Conservation (phyloP, 2,329 filamentous ascomycete genomes). For the Teratosphaeria gauchensis region DNA sequence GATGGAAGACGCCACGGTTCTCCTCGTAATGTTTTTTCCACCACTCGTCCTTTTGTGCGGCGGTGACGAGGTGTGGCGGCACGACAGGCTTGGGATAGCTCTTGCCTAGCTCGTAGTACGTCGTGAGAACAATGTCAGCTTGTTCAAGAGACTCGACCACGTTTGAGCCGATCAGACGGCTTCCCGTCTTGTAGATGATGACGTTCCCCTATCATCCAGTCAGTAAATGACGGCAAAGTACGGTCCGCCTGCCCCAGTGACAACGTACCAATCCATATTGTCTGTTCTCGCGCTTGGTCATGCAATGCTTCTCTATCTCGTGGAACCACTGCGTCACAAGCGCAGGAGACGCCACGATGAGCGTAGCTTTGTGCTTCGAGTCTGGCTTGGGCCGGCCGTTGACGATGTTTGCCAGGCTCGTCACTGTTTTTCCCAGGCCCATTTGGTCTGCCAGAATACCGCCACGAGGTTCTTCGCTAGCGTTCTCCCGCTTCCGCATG, state of each 20-base stretch:
- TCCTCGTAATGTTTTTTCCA: conserved; percentile 25
- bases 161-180: conserved; percentile 4
- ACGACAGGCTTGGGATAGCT: conserved; percentile 34
- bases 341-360: conserved; percentile 33
- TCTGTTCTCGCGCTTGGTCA: conserved; percentile 4
- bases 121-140: conserved; percentile 29
- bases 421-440: conserved; percentile 97
- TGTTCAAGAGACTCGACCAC: conserved; percentile 6
- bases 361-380: conserved; percentile 25
- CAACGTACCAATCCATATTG: conserved; percentile 10
- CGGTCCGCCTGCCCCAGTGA: too few relatives aligned
- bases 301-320: conserved; percentile 20
- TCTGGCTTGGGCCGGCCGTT: conserved; percentile 24
- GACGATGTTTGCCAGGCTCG: conserved; percentile 37
- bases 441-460: conserved; percentile 97
- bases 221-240: too few relatives aligned
- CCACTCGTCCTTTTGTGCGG: conserved; percentile 31
- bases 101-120: conserved; percentile 32
- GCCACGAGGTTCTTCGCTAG: conserved; percentile 27
- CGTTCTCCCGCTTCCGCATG: conserved; percentile 45
- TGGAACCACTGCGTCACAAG: conserved; percentile 32
- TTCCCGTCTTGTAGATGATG: conserved; percentile 9
- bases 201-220: conserved; percentile 2
- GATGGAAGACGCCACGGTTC: conserved; percentile 30
- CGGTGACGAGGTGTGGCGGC: conserved; percentile 28